Evolutionary conservation across 2,329 filamentous ascomycete genomes (phyloP).

Genomic region (Colletotrichum sp.): DNA sequence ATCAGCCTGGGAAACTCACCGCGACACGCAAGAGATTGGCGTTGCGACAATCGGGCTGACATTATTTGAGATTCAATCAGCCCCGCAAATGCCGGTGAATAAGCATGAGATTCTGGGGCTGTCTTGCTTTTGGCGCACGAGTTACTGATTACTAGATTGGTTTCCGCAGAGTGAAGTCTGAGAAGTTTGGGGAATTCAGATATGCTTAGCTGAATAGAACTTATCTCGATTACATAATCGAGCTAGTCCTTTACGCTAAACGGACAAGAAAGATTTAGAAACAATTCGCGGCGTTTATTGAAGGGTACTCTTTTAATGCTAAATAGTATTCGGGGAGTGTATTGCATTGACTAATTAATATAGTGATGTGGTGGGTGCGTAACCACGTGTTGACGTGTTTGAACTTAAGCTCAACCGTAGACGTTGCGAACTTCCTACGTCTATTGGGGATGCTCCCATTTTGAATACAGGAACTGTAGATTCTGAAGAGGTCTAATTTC

Average conservation of each 20-base stretch:
- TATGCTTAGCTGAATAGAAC: neutral
- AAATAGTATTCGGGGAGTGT: neutral
- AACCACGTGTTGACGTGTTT: accelerated
- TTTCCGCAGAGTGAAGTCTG: neutral
- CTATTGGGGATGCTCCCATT: accelerated
- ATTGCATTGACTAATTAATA: neutral
- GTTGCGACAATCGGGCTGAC: neutral
- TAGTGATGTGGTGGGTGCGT: neutral
- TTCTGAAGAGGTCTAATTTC: neutral
- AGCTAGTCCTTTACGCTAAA: neutral
- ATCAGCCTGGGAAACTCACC: neutral
- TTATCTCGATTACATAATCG: neutral
- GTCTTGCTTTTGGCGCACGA: neutral
- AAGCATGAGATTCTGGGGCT: accelerated
- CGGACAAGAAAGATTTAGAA: neutral
- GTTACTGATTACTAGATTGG: neutral
- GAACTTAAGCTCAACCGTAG: neutral
- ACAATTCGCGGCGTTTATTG: neutral
- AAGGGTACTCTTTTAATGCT: neutral
- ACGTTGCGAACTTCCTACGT: neutral
- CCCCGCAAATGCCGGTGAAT: accelerated
- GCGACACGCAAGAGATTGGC: neutral
- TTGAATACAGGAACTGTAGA: accelerated
- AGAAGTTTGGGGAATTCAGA: neutral
- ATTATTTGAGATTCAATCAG: neutral